Base-by-base conservation (phyloP, 768 basidiomycete species). In the Hygrocybe coccinea region DNA sequence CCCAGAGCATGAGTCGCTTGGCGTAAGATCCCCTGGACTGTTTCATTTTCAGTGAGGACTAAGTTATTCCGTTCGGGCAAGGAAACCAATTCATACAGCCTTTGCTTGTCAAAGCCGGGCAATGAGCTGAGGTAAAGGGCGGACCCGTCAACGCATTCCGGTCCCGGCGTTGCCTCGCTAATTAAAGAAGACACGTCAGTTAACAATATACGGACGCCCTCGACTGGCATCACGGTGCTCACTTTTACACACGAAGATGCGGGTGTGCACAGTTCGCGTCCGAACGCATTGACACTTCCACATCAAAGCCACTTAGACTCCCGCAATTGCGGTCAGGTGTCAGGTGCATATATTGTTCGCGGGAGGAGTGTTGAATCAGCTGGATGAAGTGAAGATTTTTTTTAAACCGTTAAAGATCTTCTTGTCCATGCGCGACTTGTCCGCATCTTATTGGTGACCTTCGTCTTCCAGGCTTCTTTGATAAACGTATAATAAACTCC, bases 261-360 rank as follows among this genome's bases (percentile, higher is more conserved):
- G 48, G 48, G 29, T 34, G 29, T 5, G 7, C 14, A 51, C 10
- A 22, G 34, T 38, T 51, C 50, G 36, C 50, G 5, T 38, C 50
- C 50, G 50, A 51, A 33, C 5, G 44, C 36, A 49, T 21, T 33
- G 25, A 25, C 19, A 22, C 47, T 49, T 49, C 47, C 15, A 34
- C 36, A 35, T 51, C 50, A 51, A 51, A 46, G 50, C 36, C 50
- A 51, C 34, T 51, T 51, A 35, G 29, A 38, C 50, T 51, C 50
- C 50, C 50, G 50, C 50, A 35, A 35, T 38, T 35, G 29, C 36
- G 22, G 12, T 7, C 15, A 22, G 19, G 9, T n/a, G 12, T 7
- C 15, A 22, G 19, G 9, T n/a, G 17, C 12, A 5, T 14, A 35
- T 12, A 46, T 22, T 22, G 44, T 46, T 46, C 44, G 44, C 44